Base-by-base conservation (phyloP, 1,139 yeast genomes). In the Yamadazyma songkhlaensis region DNA sequence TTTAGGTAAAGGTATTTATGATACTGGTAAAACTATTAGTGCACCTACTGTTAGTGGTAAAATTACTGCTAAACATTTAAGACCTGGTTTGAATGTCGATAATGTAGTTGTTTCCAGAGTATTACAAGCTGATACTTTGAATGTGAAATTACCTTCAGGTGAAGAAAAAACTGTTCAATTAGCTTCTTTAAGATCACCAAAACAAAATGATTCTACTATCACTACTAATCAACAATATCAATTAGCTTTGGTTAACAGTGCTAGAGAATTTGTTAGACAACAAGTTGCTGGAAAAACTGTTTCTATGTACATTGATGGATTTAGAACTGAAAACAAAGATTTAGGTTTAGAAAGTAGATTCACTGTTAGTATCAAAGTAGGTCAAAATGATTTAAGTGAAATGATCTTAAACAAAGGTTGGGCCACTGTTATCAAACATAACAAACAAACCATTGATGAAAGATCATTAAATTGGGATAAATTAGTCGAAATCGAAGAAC, bases 401-500 rank as follows among this genome's bases (percentile, higher is more conserved):
- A 51, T 67, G 17, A 59, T 87, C 38, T 81, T 87, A 24, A 62
- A 70, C 29, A 70, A 67, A 40, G 96, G 96, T 7, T 77, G 72
- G 62, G 95, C 88, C 13, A 67, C 84, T n/a, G 95, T 86, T 17
- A 74, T 84, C 43, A 81, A 79, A 56, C 95, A 85, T 59, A 80
- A 82, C 54, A 81, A 81, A 57, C 88, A 84, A 42, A 83, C 81
- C 26, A 60, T 70, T 31, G 76, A 77, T 31, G 88, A 82, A 54
- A 74, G 89, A 48, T 80, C 95, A 1, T 73, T 80, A 29, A 74
- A 79, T 48, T 86, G 95, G 94, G 96, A 87, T 54, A 72, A 71
- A 39, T 70, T 87, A 40, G 60, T 85, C 34, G 95, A 85, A 55
- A 66, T 81, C 38, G 96, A 88, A 58, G 69, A 73, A 33, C 69